Percentiles rank a stretch among this genome's conserved stretches.
Evolutionary conservation across 352 stramenopile genomes (phyloP).

Genomic region (Globisporangium nunn): DNA sequence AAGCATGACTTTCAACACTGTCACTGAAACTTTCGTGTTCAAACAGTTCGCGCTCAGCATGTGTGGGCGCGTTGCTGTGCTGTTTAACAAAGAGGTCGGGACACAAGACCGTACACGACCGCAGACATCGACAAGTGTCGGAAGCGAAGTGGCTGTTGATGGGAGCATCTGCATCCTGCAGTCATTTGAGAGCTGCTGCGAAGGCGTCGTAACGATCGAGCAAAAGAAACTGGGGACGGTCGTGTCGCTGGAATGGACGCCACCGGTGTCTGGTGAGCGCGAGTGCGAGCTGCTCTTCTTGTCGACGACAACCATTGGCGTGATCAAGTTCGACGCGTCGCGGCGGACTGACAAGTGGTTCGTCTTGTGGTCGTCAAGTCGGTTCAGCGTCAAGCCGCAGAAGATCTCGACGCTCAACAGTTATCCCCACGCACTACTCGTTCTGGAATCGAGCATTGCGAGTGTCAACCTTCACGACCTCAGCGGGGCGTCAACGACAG

Average conservation of each 20-base stretch:
- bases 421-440: constrained; percentile 45
- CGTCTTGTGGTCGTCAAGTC: constrained; percentile 54
- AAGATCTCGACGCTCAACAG: constrained; percentile 39
- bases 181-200: constrained; percentile 36
- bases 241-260: constrained; percentile 61
- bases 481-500: constrained; percentile 12
- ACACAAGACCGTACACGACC: neutral
- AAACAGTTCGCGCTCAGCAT: constrained; percentile 43
- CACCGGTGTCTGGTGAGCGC: constrained; percentile 34
- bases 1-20: constrained; percentile 32
- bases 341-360: constrained; percentile 37
- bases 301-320: constrained; percentile 52
- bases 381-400: constrained; percentile 44
- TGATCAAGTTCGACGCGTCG: constrained; percentile 46
- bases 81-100: constrained; percentile 23
- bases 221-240: constrained; percentile 56
- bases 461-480: constrained; percentile 56
- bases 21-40: constrained; percentile 32
- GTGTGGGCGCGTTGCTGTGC: constrained; percentile 47
- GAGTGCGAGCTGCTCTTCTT: constrained; percentile 59
- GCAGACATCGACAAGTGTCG: neutral
- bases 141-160: neutral
- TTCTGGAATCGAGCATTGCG: constrained; percentile 41
- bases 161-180: constrained; percentile 44
- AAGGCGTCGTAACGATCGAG: constrained; percentile 45